A percentile compares a stretch with the other conserved stretches of the same genome.
phyloP scores from a whole-genome alignment of 768 basidiomycete genomes.

The Lactarius vividus region DNA sequence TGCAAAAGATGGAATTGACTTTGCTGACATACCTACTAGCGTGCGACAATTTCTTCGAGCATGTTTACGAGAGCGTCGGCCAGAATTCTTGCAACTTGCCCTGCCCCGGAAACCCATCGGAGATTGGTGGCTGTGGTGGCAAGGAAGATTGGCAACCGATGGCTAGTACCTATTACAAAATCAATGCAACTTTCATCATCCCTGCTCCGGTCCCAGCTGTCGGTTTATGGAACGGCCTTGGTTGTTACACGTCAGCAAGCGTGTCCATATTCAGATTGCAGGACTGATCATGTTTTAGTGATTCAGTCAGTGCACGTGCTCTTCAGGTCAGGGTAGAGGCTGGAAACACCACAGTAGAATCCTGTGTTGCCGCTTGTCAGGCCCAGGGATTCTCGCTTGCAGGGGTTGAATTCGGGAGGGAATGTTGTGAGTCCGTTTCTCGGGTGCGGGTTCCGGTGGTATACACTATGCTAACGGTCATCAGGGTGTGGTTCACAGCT shows the following conservation, averaged over 20 bases:
- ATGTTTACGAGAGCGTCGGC: conserved; percentile 33
- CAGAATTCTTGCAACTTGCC: conserved; percentile 44
- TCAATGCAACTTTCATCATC: background rate
- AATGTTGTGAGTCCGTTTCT: conserved; percentile 58
- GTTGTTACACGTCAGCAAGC: background rate
- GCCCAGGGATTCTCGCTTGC: conserved; percentile 67
- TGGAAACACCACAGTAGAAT: conserved; percentile 58
- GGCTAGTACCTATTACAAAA: background rate
- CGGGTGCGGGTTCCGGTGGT: background rate
- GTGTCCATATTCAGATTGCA: background rate
- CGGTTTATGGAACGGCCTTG: background rate
- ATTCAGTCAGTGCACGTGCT: conserved; percentile 36
- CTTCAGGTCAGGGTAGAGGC: conserved; percentile 35
- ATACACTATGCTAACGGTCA: background rate
- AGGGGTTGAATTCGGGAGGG: conserved; percentile 63
- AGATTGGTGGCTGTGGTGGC: background rate
- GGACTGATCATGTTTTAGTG: conserved; percentile 29
- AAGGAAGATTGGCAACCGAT: background rate
- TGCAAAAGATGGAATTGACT: background rate
- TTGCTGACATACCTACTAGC: background rate
- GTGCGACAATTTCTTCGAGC: background rate
- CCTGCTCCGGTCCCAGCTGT: background rate
- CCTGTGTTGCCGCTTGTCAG: conserved; percentile 65
- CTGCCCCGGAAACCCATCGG: conserved; percentile 38
- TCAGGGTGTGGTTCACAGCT: conserved; percentile 2